Evolutionary conservation across 2,329 filamentous ascomycete genomes (phyloP).

Genomic region (Aspergillus oerlinghausenensis): DNA sequence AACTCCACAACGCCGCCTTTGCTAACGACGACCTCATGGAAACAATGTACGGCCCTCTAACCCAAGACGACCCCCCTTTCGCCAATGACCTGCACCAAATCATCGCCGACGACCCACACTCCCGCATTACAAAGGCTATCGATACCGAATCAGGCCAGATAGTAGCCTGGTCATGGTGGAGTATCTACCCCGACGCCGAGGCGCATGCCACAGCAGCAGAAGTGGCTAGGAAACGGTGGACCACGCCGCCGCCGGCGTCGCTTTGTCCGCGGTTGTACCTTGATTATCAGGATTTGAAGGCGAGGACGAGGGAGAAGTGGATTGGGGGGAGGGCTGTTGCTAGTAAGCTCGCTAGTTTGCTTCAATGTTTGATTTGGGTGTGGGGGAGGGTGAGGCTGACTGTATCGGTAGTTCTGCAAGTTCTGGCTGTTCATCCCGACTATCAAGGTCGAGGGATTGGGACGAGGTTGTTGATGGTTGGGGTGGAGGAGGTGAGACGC

Average conservation of each 20-base stretch:
- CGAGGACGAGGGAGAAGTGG: background rate
- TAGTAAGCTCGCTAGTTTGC: background rate
- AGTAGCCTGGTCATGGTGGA: conserved; percentile 2
- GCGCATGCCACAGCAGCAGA: background rate
- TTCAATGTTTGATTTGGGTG: background rate
- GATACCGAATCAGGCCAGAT: background rate
- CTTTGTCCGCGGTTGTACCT: background rate
- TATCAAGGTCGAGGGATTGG: conserved; percentile 3
- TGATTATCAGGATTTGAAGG: background rate
- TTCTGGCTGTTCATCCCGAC: background rate
- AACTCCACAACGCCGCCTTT: conserved; percentile 1
- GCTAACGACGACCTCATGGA: background rate
- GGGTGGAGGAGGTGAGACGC: background rate
- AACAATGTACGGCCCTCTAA: conserved; percentile 2
- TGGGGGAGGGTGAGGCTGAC: no score
- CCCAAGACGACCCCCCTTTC: background rate
- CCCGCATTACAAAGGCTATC: background rate
- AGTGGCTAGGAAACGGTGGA: background rate
- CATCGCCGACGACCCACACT: background rate
- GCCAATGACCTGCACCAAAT: background rate
- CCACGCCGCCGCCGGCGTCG: background rate
- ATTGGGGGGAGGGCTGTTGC: background rate
- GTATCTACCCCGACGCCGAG: background rate
- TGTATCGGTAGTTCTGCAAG: conserved; percentile 1
- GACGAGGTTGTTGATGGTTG: background rate